Evolutionary conservation across 352 stramenopile genomes (phyloP).

Genomic region (Pythium plurisporium): DNA sequence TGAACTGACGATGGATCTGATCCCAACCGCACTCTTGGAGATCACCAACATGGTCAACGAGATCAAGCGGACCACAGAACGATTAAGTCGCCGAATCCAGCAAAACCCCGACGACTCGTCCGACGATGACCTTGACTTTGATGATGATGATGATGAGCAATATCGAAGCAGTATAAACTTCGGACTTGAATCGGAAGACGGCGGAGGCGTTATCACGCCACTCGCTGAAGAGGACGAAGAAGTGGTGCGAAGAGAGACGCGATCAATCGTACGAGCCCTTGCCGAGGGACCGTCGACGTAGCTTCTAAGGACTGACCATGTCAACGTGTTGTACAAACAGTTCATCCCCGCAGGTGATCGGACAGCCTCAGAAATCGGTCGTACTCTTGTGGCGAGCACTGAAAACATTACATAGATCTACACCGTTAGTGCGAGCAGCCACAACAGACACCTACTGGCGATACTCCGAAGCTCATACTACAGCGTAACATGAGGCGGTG

Average conservation of each 20-base stretch:
- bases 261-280: constrained; percentile 18
- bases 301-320: not conserved
- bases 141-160: constrained; percentile 40
- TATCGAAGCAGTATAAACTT: constrained; percentile 20
- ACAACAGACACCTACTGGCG: too few relatives aligned
- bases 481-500: not conserved
- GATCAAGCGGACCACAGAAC: constrained; percentile 61
- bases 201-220: constrained; percentile 25
- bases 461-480: too few relatives aligned
- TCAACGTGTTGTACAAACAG: not conserved
- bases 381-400: not conserved
- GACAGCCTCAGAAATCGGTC: not conserved
- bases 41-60: constrained; percentile 68
- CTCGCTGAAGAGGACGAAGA: constrained; percentile 62
- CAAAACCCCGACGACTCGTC: constrained; percentile 26
- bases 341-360: constrained; percentile 7
- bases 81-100: constrained; percentile 45
- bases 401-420: too few relatives aligned
- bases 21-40: constrained; percentile 53
- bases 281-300: not conserved
- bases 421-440: too few relatives aligned
- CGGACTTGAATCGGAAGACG: constrained; percentile 16
- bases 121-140: constrained; percentile 41
- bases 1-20: constrained; percentile 47
- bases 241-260: constrained; percentile 49